Evolutionary conservation across 257 asterid genomes (phyloP).

Genomic region (Plantago major): DNA sequence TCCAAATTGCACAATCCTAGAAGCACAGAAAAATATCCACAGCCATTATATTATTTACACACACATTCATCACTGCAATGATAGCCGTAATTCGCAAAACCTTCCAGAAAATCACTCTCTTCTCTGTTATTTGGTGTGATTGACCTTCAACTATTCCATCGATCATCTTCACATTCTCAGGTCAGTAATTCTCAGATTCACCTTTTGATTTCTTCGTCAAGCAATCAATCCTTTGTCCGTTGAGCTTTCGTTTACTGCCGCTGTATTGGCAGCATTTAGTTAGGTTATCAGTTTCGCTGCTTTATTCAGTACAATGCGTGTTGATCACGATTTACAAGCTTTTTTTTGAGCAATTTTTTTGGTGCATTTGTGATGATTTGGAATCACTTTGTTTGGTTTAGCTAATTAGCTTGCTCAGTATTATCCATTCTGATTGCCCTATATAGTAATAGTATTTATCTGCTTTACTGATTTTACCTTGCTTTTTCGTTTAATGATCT

Average conservation of each 20-base stretch:
- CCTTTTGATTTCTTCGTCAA: neutral
- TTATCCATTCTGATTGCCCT: no score
- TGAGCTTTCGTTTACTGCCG: neutral
- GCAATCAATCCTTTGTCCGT: neutral
- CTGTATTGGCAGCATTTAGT: constrained; percentile 3
- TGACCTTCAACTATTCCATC: constrained; percentile 4
- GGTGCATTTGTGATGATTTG: neutral
- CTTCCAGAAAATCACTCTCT: constrained; percentile 8
- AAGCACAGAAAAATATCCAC: constrained; percentile 11
- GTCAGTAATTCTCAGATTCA: constrained; percentile 16
- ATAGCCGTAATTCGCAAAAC: neutral
- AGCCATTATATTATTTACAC: neutral
- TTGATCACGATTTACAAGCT: neutral
- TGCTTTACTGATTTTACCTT: neutral
- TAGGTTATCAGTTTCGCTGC: neutral
- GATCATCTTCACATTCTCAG: constrained; percentile 25
- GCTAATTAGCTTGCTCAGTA: no score
- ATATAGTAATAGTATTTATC: neutral
- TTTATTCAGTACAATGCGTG: no score
- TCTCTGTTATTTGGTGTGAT: neutral
- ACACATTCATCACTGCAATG: neutral
- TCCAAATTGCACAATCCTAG: constrained; percentile 15
- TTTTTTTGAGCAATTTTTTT: neutral
- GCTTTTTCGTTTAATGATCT: neutral
- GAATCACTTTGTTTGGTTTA: no score